Conservation (phyloP, 371 early-diverging fungal genomes). For the Batkoa obscura region DNA sequence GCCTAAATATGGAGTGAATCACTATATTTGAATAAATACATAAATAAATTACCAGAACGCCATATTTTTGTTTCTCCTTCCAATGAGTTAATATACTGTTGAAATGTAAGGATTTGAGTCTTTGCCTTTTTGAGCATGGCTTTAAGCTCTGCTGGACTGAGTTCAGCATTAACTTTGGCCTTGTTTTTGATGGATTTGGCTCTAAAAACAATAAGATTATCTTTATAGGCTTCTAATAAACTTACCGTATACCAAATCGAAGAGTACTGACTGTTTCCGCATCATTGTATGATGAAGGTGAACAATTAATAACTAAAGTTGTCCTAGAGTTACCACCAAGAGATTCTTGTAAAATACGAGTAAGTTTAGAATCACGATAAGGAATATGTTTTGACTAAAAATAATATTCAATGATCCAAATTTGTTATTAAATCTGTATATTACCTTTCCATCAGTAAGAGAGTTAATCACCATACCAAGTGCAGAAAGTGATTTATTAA, state of each 20-base stretch:
- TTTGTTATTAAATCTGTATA: background rate
- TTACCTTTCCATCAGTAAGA: conserved; percentile 75
- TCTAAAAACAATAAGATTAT: conserved; percentile 11
- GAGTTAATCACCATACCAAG: conserved; percentile 98
- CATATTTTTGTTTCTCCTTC: conserved; percentile 76
- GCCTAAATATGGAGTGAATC: conserved; percentile 13
- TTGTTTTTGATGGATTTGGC: conserved; percentile 98
- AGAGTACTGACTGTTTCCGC: conserved; percentile 89
- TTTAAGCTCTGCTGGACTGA: conserved; percentile 84
- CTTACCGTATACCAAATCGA: conserved; percentile 79
- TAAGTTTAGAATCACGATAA: conserved; percentile 96
- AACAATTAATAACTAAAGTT: conserved; percentile 92
- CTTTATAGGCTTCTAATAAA: background rate
- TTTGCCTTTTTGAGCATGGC: conserved; percentile 73
- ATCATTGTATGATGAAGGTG: conserved; percentile 89
- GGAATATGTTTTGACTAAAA: conserved; percentile 81
- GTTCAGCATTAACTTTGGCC: conserved; percentile 91
- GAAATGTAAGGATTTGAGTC: conserved; percentile 50
- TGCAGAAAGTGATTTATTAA: conserved; percentile 95
- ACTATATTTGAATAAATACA: background rate
- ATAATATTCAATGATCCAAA: conserved; percentile 6
- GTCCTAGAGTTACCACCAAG: conserved; percentile 95
- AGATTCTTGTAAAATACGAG: conserved; percentile 95
- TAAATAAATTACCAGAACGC: conserved; percentile 33
- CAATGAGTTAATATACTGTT: conserved; percentile 58